A percentile compares a stretch with the other conserved stretches of the same genome.
These are phyloP conservation scores for Linaria vulgaris DNA, from an alignment of 257 asterid genomes.

Conservation along the genomic window DNA sequence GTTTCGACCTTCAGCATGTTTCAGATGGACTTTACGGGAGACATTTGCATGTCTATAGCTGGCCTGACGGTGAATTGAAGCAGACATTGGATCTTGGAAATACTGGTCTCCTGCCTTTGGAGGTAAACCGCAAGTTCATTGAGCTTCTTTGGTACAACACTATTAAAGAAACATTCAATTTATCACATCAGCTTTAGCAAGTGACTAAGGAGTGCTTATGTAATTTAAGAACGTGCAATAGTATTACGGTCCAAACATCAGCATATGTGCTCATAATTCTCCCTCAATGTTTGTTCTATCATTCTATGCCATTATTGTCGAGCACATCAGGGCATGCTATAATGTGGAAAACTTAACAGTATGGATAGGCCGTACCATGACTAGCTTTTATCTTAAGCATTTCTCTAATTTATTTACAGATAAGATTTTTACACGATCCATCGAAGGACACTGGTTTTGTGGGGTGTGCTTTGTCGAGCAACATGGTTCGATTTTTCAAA, in stretches of 20 bases:
- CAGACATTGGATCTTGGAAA: slow-evolving; percentile 94
- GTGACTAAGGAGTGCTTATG: no score
- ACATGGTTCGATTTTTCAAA: slow-evolving; percentile 86
- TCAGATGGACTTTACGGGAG: slow-evolving; percentile 84
- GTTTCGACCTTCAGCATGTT: slow-evolving; percentile 86
- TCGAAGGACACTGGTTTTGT: slow-evolving; percentile 81
- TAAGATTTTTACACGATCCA: slow-evolving; percentile 86
- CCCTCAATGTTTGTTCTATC: no score
- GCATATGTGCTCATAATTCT: no score
- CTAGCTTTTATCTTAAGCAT: neutral
- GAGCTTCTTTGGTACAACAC: no score
- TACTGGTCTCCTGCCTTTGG: slow-evolving; percentile 86
- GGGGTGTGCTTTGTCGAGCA: slow-evolving; percentile 90
- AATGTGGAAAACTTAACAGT: neutral
- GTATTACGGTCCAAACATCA: no score
- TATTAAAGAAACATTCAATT: no score
- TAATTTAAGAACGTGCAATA: no score
- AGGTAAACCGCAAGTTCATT: slow-evolving; percentile 41
- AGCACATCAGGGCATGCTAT: no score
- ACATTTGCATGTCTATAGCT: slow-evolving; percentile 87
- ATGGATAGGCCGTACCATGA: neutral
- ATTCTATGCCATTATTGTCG: no score
- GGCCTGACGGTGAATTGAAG: slow-evolving; percentile 94
- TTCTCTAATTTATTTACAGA: slow-evolving; percentile 36
- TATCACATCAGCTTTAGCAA: neutral